Conservation (phyloP, 2,329 filamentous ascomycete genomes). For the Thielaviopsis cerberus region DNA sequence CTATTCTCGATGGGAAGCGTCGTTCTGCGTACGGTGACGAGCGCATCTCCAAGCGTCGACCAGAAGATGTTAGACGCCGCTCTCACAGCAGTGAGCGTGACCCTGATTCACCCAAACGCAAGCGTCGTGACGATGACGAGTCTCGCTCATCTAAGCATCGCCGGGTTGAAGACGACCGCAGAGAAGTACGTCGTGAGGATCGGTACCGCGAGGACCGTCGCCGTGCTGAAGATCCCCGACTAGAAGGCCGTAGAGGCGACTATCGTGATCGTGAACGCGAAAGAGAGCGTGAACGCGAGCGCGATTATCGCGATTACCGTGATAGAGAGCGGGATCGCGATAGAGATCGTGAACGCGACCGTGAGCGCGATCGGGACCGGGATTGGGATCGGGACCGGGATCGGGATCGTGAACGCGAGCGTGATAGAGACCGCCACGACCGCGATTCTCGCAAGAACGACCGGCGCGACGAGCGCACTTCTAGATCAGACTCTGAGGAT, state of each 20-base stretch:
- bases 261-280: constrained; percentile 16
- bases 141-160: constrained; percentile 25
- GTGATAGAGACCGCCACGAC: constrained; percentile 21
- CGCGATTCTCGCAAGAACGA: constrained; percentile 37
- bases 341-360: constrained; percentile 14
- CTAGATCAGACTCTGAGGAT: constrained; percentile 21
- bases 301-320: constrained; percentile 15
- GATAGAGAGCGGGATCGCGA: constrained; percentile 13
- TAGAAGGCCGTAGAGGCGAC: constrained; percentile 19
- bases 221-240: constrained; percentile 16
- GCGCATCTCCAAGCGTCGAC: constrained; percentile 28
- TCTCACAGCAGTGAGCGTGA: constrained; percentile 22
- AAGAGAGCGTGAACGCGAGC: constrained; percentile 13
- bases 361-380: constrained; percentile 12
- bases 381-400: constrained; percentile 18
- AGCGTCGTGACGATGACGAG: constrained; percentile 13
- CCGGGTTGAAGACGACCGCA: constrained; percentile 23
- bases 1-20: constrained; percentile 34
- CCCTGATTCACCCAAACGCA: constrained; percentile 11
- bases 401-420: constrained; percentile 21
- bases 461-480: constrained; percentile 58
- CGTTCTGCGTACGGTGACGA: constrained; percentile 34
- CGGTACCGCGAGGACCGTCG: constrained; percentile 12
- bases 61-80: constrained; percentile 22
- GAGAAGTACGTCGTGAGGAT: constrained; percentile 15